These are phyloP conservation scores for Candida chilensis DNA, from an alignment of 805 yeast genomes.

Conservation along the genomic window DNA sequence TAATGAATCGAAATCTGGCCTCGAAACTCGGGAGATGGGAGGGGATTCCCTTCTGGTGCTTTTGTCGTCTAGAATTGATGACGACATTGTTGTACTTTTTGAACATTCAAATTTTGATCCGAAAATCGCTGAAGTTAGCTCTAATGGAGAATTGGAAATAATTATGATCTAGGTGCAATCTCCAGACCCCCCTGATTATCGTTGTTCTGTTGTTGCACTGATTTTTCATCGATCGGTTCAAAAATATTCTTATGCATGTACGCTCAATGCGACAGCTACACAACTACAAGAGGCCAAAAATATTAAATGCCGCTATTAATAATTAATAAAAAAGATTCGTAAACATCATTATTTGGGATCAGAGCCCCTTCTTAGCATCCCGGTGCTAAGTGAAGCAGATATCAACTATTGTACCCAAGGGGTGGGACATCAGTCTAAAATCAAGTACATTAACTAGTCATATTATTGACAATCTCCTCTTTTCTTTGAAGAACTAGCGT, in stretches of 20 bases:
- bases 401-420: slow-evolving; percentile 1
- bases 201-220: too few relatives aligned
- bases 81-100: too few relatives aligned
- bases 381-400: slow-evolving; percentile 11
- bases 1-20: slow-evolving; percentile 13
- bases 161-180: too few relatives aligned
- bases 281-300: slow-evolving; percentile 5
- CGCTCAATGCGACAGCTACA: not conserved
- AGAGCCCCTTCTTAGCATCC: slow-evolving; percentile 5
- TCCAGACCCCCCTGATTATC: too few relatives aligned
- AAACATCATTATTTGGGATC: slow-evolving; percentile 8
- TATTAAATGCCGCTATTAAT: slow-evolving; percentile 1
- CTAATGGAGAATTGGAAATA: too few relatives aligned
- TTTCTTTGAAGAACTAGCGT: slow-evolving; percentile 14
- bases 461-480: slow-evolving; percentile 5
- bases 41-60: too few relatives aligned
- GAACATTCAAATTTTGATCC: too few relatives aligned
- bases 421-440: not conserved
- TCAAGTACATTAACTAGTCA: not conserved
- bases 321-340: slow-evolving; percentile 6
- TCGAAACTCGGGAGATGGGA: too few relatives aligned
- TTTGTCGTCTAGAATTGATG: too few relatives aligned
- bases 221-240: too few relatives aligned
- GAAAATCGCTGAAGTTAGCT: too few relatives aligned
- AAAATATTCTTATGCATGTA: slow-evolving; percentile 4